Base-by-base conservation (phyloP, 2,329 filamentous ascomycete species). In the Gyromitra esculenta region DNA sequence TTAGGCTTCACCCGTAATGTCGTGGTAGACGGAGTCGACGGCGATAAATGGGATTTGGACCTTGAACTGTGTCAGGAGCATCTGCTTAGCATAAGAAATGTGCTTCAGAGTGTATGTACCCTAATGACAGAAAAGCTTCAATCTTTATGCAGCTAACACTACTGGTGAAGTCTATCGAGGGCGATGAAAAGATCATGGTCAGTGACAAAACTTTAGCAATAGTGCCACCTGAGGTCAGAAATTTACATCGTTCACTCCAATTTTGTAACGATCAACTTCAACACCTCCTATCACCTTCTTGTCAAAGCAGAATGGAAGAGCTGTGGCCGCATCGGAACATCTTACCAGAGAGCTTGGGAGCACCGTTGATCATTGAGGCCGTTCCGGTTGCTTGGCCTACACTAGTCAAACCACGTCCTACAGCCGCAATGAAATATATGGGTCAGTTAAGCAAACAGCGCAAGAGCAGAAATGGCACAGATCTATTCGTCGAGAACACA, bases 351-450 rank as follows among this genome's bases (percentile, higher is more conserved):
- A n/a, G 9, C 9, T 45, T 35, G 1, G 18, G 0, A 8, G 4
- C 9, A 15, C 15, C n/a, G 1, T 21, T 2, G 31, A n/a, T 15
- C 31, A 13, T n/a, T 41, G 35, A 39, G 39, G 2, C 31, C 11
- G 11, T n/a, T 13, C 31, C 59, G 5, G 41, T 8, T 45, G 8
- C 41, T 45, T 13, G 3, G 41, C 15, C 4, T 41, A 41, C 18
- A 3, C 7, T 13, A 0, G 39, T 21, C 4, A 62, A 45, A 13
- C 59, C 31, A 5, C 35, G 41, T 5, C 41, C 41, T 15, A 62
- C 59, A 1, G 59, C 59, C 39, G 59, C 59, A 15, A 21, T 25
- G 9, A 62, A 45, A 35, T 62, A 62, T 35, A 41, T 62, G 25
- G 59, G 59, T 35, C 59, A 62, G 31, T 41, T 62, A 37, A 39